These are phyloP conservation scores for Blastomyces gilchristii DNA, from an alignment of 2,329 filamentous ascomycete genomes.

Conservation along the genomic window DNA sequence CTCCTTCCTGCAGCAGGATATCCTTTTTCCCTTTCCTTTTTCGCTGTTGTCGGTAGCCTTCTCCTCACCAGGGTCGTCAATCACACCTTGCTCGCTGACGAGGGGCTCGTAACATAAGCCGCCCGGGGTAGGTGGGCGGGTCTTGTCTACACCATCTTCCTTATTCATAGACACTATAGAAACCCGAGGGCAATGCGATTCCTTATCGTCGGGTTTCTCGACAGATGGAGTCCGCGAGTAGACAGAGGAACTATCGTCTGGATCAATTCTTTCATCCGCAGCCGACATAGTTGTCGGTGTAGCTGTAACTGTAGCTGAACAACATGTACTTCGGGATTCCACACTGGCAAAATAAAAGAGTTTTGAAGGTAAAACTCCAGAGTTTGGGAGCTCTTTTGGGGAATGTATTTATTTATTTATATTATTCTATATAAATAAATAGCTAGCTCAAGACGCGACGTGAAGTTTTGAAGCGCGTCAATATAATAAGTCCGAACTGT, in stretches of 20 bases:
- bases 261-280: not conserved
- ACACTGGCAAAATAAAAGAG: not conserved
- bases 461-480: too few relatives aligned
- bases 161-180: not conserved
- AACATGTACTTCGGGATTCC: not conserved
- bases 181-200: not conserved
- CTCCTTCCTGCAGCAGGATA: not conserved
- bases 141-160: not conserved
- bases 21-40: not conserved
- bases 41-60: not conserved
- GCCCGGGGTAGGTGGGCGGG: not conserved
- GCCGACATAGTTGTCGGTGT: not conserved
- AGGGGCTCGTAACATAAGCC: not conserved
- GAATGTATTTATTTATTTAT: not conserved
- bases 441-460: too few relatives aligned
- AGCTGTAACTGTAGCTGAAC: not conserved
- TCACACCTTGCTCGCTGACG: not conserved
- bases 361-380: not conserved
- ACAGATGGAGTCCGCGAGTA: not conserved
- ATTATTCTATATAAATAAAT: not conserved
- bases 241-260: not conserved
- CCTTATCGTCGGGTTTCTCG: not conserved
- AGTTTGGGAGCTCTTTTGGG: too few relatives aligned
- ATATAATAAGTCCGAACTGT: too few relatives aligned
- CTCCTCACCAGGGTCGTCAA: not conserved